Percentiles rank a stretch among this genome's conserved stretches.
phyloP scores from a whole-genome alignment of 1,139 yeast species.

The Suhomyces kunorum region DNA sequence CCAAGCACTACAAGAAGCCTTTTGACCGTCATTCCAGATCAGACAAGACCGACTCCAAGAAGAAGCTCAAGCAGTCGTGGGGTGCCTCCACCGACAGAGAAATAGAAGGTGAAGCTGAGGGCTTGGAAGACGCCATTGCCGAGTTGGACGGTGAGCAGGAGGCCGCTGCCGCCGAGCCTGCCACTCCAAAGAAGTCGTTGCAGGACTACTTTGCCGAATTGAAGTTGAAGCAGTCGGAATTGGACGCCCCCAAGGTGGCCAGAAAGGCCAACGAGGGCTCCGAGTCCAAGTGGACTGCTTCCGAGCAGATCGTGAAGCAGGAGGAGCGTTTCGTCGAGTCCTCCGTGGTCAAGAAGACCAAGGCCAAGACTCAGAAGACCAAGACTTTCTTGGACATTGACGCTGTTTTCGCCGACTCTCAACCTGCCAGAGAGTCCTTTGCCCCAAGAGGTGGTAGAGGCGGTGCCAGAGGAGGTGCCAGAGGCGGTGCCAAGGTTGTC shows the following conservation, averaged over 20 bases:
- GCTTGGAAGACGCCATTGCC: slow-evolving; percentile 59
- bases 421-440: slow-evolving; percentile 15
- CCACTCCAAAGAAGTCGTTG: slow-evolving; percentile 58
- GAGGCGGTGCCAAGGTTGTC: slow-evolving; percentile 32
- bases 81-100: slow-evolving; percentile 76
- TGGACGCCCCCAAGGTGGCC: slow-evolving; percentile 41
- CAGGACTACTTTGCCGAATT: slow-evolving; percentile 74
- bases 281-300: slow-evolving; percentile 58
- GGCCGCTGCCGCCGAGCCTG: slow-evolving; percentile 33
- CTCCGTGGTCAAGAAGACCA: slow-evolving; percentile 59
- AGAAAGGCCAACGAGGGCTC: slow-evolving; percentile 64
- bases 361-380: slow-evolving; percentile 64
- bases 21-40: slow-evolving; percentile 83
- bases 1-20: slow-evolving; percentile 64
- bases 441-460: slow-evolving; percentile 33
- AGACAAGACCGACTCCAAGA: slow-evolving; percentile 79
- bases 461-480: slow-evolving; percentile 33
- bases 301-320: slow-evolving; percentile 63
- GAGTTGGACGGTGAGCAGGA: slow-evolving; percentile 40
- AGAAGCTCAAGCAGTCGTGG: slow-evolving; percentile 78
- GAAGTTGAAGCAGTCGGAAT: slow-evolving; percentile 48
- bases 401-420: slow-evolving; percentile 61
- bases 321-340: slow-evolving; percentile 58
- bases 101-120: slow-evolving; percentile 64
- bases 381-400: slow-evolving; percentile 69